phyloP scores from a whole-genome alignment of 176 grass and related monocot genomes.

The Paspalum notatum region DNA sequence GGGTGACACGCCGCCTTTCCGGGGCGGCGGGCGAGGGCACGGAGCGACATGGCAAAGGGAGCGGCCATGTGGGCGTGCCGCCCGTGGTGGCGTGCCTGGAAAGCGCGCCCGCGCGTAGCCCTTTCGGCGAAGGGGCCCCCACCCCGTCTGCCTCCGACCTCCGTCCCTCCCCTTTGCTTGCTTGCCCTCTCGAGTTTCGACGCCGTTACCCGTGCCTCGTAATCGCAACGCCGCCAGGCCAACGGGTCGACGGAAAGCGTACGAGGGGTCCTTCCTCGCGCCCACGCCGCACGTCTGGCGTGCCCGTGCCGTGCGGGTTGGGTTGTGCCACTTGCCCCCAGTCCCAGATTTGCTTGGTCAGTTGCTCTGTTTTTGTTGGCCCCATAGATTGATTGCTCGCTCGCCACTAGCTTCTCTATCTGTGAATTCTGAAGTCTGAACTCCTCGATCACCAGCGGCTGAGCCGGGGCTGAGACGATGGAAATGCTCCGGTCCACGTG shows the following conservation, averaged over 20 bases:
- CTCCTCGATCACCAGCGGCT: too few relatives aligned
- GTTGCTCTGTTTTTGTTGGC: too few relatives aligned
- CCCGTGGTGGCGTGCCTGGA: neutral
- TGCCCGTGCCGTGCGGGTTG: neutral
- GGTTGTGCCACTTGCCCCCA: neutral
- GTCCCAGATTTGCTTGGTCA: too few relatives aligned
- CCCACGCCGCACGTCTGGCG: neutral
- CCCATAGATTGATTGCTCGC: neutral
- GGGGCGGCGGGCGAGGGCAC: conserved; percentile 7
- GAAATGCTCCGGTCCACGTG: too few relatives aligned
- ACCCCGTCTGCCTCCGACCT: neutral
- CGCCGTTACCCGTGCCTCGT: neutral
- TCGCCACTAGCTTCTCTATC: too few relatives aligned
- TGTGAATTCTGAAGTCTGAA: too few relatives aligned
- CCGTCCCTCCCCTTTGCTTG: neutral
- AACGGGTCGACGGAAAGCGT: too few relatives aligned
- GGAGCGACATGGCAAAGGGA: too few relatives aligned
- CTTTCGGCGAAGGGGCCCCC: conserved; percentile 45
- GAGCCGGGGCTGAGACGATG: too few relatives aligned
- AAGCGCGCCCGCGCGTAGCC: conserved; percentile 1
- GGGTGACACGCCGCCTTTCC: conserved; percentile 26
- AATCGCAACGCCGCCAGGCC: too few relatives aligned
- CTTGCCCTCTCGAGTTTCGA: conserved; percentile 32
- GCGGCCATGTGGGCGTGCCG: conserved; percentile 28
- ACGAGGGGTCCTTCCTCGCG: neutral